Base-by-base conservation (phyloP, 1,284 basidiomycete species). In the Ustilago hordei region DNA sequence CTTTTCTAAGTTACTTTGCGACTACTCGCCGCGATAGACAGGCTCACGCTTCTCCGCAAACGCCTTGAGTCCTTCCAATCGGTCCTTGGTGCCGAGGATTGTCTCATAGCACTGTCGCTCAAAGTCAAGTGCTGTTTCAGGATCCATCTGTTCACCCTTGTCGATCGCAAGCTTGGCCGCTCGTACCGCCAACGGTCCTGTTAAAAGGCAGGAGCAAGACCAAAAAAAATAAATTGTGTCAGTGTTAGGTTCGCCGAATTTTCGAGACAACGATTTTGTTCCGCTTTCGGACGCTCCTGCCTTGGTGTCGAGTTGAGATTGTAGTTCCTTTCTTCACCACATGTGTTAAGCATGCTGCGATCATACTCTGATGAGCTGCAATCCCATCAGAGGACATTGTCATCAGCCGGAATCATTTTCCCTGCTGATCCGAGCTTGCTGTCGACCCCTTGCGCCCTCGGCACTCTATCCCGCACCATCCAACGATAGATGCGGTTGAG, bases 121-220 rank as follows among this genome's bases (percentile, higher is more conserved):
- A 78, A 95, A 93, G 86, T 95, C 93, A 8, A 97, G 89, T 9
- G 94, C 94, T 89, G 84, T 78, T 55, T 84, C 83, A 5, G 61
- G 63, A 64, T 93, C 89, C 23, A 95, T 88, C 79, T 93, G 91
- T 8, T 90, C 89, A 15, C 94, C 93, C 39, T 91, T 89, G 52
- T 93, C 93, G 67, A 98, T 92, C 3, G 94, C 93, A 75, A 91
- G 89, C 85, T 98, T 98, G 7, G 95, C 95, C 0, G 94, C 94
- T 34, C 91, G 90, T 17, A 98, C 88, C 2, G 95, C 95, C 39
- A 98, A 87, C 8, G 95, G 95, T 38, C 94, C 95, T 95, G 68
- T 28, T 50, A 8, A 15, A 4, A 75, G 3, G 55, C 4, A 48
- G 23, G 19, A 47, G 9, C 8, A 28, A 8, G 47, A 38, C 17